A percentile compares a stretch with the other conserved stretches of the same genome.
Conservation (phyloP, 345 rosid species). For the Hibiscus mutabilis region DNA sequence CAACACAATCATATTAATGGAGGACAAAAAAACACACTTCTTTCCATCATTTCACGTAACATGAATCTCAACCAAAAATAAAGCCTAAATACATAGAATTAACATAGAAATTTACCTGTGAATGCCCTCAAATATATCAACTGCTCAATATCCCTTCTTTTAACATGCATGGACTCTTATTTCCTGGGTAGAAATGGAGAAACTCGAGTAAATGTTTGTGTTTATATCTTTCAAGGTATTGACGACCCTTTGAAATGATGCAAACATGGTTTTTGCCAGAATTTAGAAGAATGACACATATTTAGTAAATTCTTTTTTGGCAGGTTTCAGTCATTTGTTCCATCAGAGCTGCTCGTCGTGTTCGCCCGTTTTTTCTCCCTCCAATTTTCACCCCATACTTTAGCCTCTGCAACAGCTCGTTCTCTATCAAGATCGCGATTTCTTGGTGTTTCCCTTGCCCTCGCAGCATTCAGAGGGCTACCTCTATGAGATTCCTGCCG, state of each 20-base stretch:
- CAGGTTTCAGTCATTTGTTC: constrained; percentile 48
- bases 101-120: constrained; percentile 15
- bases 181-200: constrained; percentile 20
- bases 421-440: constrained; percentile 87
- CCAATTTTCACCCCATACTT: constrained; percentile 99
- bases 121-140: not conserved
- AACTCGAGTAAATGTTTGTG: constrained; percentile 20
- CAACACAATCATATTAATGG: not conserved
- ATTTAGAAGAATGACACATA: not conserved
- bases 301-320: not conserved
- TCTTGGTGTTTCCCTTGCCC: constrained; percentile 68
- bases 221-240: constrained; percentile 15
- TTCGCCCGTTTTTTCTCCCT: constrained; percentile 77
- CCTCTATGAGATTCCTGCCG: constrained; percentile 60
- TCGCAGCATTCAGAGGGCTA: constrained; percentile 58
- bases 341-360: constrained; percentile 66
- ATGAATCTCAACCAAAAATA: constrained; percentile 13
- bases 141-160: not conserved
- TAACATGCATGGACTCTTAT: constrained; percentile 21
- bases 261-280: constrained; percentile 12
- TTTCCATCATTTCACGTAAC: constrained; percentile 21
- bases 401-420: constrained; percentile 94
- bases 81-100: constrained; percentile 29
- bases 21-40: constrained; percentile 2
- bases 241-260: constrained; percentile 13